Evolutionary conservation across 352 stramenopile genomes (phyloP).

Genomic region (Phytopythium mirpurense): DNA sequence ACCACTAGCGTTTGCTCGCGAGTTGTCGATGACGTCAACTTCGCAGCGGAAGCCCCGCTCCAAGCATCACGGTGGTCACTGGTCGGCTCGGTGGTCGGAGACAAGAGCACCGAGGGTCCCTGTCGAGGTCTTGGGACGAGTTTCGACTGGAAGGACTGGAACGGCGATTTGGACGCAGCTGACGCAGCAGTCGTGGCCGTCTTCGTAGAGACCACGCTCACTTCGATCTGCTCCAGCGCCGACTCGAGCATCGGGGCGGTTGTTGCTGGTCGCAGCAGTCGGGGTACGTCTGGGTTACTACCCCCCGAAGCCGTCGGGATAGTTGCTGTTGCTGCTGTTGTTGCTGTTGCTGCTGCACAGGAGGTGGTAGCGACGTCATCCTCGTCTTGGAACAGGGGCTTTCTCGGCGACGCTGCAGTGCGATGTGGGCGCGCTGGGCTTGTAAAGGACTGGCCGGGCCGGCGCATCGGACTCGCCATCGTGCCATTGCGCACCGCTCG

Average conservation of each 20-base stretch:
- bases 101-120: slow-evolving; percentile 9
- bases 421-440: slow-evolving; percentile 25
- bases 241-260: slow-evolving; percentile 15
- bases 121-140: slow-evolving; percentile 15
- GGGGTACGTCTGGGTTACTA: not conserved
- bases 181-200: slow-evolving; percentile 12
- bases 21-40: slow-evolving; percentile 11
- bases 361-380: not conserved
- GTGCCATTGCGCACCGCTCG: slow-evolving; percentile 14
- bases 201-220: slow-evolving; percentile 21
- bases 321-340: not conserved
- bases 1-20: not conserved
- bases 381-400: slow-evolving; percentile 15
- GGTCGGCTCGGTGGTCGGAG: not conserved
- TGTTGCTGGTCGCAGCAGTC: not conserved
- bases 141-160: slow-evolving; percentile 80
- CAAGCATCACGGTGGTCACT: slow-evolving; percentile 7
- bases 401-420: slow-evolving; percentile 27
- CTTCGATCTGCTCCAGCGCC: slow-evolving; percentile 41
- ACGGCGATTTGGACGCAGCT: slow-evolving; percentile 55
- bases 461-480: slow-evolving; percentile 25
- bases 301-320: not conserved
- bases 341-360: too few species aligned
- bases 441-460: slow-evolving; percentile 23
- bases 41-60: slow-evolving; percentile 26